Base-by-base conservation (phyloP, 208 protist species). In the Crithidia bombi region DNA sequence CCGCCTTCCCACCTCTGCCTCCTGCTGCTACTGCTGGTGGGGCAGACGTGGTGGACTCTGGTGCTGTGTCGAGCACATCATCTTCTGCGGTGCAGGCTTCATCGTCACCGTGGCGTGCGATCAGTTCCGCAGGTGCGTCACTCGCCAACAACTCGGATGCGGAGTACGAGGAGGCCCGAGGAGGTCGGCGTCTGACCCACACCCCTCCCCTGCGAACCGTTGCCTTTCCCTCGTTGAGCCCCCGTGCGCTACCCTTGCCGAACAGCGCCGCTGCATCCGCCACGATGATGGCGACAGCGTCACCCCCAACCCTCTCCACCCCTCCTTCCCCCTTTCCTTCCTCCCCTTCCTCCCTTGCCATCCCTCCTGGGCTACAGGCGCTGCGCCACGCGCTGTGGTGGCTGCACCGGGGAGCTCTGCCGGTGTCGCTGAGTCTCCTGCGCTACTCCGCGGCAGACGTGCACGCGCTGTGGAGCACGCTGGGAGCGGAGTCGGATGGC, bases 371-470 rank as follows among this genome's bases (percentile, higher is more conserved):
- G 14, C 55, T 86, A 30, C 51, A 75, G 43, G 73, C 78, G 25
- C 70, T 90, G n/a, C 50, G 52, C 17, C 58, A 62, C 7, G 69
- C 84, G 32, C 23, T 83, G 46, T 90, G 84, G 84, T 90, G 84
- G 84, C 19, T 90, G 38, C 74, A 41, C 25, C 63, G 71, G n/a
- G 44, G 46, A 0, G 61, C 55, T 10, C 65, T 84, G 57, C 70
- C 75, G 7, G 63, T 90, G 23, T 83, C 84, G 25, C 51, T 90
- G 62, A 80, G 58, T 44, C 55, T 90, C 6, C 39, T 73, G 52
- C 43, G 73, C 50, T 90, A 85, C 61, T 44, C 41, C 19, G 41
- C 73, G 30, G 54, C 65, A 0, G 72, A 90, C 43, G 41, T 83
- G 15, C 49, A 66, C 43, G 50, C 56, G 26, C 21, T 90, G 52